These are phyloP conservation scores for Margaritispora aquatica DNA, from an alignment of 495 filamentous ascomycete genomes.

Conservation along the genomic window DNA sequence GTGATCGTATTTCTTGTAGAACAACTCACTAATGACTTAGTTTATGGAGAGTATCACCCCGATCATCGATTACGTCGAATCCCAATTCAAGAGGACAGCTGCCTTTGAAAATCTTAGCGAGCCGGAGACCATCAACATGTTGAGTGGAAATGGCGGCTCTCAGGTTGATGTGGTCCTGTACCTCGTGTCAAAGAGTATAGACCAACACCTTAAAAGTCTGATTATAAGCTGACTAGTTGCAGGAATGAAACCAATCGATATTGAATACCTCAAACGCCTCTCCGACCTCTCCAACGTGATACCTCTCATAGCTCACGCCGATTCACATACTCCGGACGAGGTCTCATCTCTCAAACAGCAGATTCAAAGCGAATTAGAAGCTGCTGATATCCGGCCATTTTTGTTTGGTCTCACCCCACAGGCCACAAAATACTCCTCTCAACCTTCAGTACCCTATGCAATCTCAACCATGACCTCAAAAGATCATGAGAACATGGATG, in stretches of 20 bases:
- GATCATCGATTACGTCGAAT: conserved; percentile 69
- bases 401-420: conserved; percentile 47
- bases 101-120: conserved; percentile 54
- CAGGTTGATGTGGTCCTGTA: conserved; percentile 90
- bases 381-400: conserved; percentile 57
- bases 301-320: conserved; percentile 73
- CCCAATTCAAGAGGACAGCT: conserved; percentile 60
- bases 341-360: conserved; percentile 55
- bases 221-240: conserved; percentile 19
- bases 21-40: conserved; percentile 27
- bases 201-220: conserved; percentile 12
- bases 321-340: conserved; percentile 57
- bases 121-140: conserved; percentile 68
- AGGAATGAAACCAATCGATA: conserved; percentile 68
- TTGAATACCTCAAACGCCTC: conserved; percentile 71
- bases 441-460: conserved; percentile 54
- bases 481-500: conserved; percentile 90
- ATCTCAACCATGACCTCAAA: conserved; percentile 72
- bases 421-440: conserved; percentile 21
- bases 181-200: conserved; percentile 59
- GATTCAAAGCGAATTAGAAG: conserved; percentile 51
- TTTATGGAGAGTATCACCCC: conserved; percentile 59
- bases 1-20: not conserved
- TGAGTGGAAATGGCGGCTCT: conserved; percentile 80
- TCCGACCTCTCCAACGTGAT: conserved; percentile 80